Conservation (phyloP, 495 filamentous ascomycete genomes). For the Aeminium ludgeri region DNA sequence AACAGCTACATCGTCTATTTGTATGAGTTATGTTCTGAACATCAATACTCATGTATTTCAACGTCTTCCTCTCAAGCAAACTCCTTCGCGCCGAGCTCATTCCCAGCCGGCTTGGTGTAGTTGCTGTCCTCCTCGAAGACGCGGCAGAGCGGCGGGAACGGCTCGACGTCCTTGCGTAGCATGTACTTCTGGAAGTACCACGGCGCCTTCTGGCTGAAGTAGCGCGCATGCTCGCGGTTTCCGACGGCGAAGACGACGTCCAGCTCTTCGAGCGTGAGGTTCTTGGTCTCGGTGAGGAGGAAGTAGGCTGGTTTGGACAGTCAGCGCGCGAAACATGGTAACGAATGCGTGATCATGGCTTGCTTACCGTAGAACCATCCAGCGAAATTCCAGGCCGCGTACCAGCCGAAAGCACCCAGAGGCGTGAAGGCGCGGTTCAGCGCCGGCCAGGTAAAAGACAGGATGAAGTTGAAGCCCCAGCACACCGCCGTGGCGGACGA, state of each 20-base stretch:
- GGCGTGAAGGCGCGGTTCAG: conserved; percentile 36
- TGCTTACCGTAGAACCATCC: no score
- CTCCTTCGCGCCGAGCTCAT: no score
- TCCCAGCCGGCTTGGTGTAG: not conserved
- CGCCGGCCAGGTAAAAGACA: conserved; percentile 50
- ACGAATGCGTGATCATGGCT: no score
- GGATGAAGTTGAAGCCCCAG: conserved; percentile 40
- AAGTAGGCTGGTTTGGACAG: no score
- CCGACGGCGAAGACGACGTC: conserved; percentile 18
- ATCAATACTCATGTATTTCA: no score
- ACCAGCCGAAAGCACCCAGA: conserved; percentile 43
- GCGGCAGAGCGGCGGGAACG: not conserved
- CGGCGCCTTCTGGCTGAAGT: conserved; percentile 6
- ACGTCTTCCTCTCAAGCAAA: no score
- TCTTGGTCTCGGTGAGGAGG: conserved; percentile 53
- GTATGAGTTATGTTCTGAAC: no score
- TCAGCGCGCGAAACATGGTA: no score
- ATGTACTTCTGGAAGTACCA: conserved; percentile 14
- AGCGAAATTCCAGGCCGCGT: no score
- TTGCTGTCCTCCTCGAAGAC: not conserved
- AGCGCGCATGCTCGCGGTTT: conserved; percentile 9
- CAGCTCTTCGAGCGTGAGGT: conserved; percentile 44
- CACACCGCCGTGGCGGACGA: conserved; percentile 42
- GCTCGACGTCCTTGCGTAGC: conserved; percentile 4
- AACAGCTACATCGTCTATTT: no score